phyloP scores from a whole-genome alignment of 768 basidiomycete genomes.

The Gautieria morchelliformis region DNA sequence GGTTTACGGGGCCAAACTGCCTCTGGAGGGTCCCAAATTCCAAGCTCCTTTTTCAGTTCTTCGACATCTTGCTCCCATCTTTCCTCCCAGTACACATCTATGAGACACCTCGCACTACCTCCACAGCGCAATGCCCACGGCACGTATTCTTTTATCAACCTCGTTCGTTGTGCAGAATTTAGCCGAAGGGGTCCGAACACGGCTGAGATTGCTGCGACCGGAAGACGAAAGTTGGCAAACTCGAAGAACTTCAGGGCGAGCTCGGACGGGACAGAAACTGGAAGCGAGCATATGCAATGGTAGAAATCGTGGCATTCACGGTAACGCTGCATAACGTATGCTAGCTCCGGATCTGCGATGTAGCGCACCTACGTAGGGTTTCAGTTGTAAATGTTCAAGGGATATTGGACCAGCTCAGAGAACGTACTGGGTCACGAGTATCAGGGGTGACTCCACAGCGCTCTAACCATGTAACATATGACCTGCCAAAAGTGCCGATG shows the following conservation, averaged over 20 bases:
- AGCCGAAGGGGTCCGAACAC: constrained; percentile 73
- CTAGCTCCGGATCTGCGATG: constrained; percentile 88
- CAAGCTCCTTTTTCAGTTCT: constrained; percentile 77
- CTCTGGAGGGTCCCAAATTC: constrained; percentile 75
- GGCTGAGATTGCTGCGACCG: constrained; percentile 77
- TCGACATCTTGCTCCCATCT: constrained; percentile 79
- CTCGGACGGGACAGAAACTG: constrained; percentile 85
- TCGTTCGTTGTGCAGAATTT: constrained; percentile 29
- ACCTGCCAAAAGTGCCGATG: constrained; percentile 74
- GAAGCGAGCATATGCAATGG: constrained; percentile 82
- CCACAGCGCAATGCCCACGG: constrained; percentile 91
- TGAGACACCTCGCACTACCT: constrained; percentile 59
- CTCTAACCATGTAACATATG: constrained; percentile 86
- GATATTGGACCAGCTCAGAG: neutral
- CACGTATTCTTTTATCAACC: constrained; percentile 72
- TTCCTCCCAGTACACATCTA: constrained; percentile 94
- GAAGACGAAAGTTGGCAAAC: constrained; percentile 83
- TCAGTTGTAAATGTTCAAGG: neutral
- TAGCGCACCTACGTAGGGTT: constrained; percentile 66
- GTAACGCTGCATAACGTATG: constrained; percentile 97
- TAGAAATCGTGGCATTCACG: constrained; percentile 98
- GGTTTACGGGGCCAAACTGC: constrained; percentile 61
- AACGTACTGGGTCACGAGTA: constrained; percentile 75
- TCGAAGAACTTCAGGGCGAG: constrained; percentile 93
- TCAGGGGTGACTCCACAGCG: constrained; percentile 87